Evolutionary conservation across 148 eudicot species (phyloP), one percentile per base, ranked within the genome.

Genomic region (Suaeda aralocaspica): DNA sequence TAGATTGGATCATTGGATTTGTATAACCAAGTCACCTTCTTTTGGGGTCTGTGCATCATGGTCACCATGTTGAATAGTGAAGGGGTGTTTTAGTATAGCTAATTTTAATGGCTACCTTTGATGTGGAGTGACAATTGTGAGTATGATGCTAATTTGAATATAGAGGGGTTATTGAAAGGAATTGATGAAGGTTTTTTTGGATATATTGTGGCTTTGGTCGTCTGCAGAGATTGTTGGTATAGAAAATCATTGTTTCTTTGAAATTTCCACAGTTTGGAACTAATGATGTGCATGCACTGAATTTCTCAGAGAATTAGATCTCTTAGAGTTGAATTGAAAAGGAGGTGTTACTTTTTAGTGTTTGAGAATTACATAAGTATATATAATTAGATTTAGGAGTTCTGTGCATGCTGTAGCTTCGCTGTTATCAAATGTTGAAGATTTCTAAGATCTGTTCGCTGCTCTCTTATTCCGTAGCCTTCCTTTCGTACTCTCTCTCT

Each of bases 331-430:
- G 18, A 26, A 41, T 4, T 26, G 45, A 25, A 24, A n/a, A 55
- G 9, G 49, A 0, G n/a, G n/a, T 45, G 36, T 21, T 5, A 6
- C n/a, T 5, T 42, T 13, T 49, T 60, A 48, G 58, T 15, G 42
- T 45, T 0, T 55, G 59, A 53, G 50, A 45, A 46, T 41, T 64
- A 25, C 31, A 56, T 66, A 56, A 49, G 50, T 52, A 18, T 34
- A 21, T 36, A 52, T 57, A 4, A 45, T 39, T 22, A 71, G 51
- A 57, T 34, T 57, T 41, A 16, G 34, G 52, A 65, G 65, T 21
- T 70, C 74, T 33, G 74, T 45, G 69, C 57, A 53, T 45, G 42
- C 39, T 41, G 24, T 25, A 63, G 59, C 15, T 31, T 22, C 31
- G 24, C 26, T 21, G 45, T 30, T 9, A 6, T 57, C 24, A 42